Conservation (phyloP, 129 eudicot species). For the Centaurea solstitialis region DNA sequence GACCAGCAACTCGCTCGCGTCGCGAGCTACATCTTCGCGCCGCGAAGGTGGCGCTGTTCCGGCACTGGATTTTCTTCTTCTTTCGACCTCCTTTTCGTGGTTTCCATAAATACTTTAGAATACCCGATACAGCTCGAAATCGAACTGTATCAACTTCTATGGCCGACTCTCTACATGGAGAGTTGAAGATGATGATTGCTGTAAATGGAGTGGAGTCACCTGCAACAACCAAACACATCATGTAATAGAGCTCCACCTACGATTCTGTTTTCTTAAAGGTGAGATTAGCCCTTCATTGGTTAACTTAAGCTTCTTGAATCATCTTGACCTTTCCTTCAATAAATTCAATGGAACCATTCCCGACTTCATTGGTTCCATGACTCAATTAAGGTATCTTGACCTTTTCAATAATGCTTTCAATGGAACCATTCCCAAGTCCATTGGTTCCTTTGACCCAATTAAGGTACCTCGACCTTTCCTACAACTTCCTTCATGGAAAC, state of each 20-base stretch:
- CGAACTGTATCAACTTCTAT: too few relatives aligned
- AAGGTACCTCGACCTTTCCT: neutral
- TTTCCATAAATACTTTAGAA: too few relatives aligned
- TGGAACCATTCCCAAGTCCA: slow-evolving; percentile 32
- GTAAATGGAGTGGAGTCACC: neutral
- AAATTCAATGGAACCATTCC: slow-evolving; percentile 7
- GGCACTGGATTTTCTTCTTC: too few relatives aligned
- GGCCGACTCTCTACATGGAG: neutral
- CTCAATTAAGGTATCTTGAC: slow-evolving; percentile 26
- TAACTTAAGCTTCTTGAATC: slow-evolving; percentile 17
- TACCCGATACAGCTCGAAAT: too few relatives aligned
- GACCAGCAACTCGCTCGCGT: too few relatives aligned
- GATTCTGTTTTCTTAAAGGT: neutral
- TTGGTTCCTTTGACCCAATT: slow-evolving; percentile 23
- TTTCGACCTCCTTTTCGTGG: too few relatives aligned
- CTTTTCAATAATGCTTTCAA: too few relatives aligned
- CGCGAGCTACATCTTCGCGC: too few relatives aligned
- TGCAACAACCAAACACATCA: slow-evolving; percentile 9
- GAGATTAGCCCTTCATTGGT: slow-evolving; percentile 32
- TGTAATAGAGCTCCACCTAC: neutral
- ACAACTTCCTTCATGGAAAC: slow-evolving; percentile 6
- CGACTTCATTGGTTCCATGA: slow-evolving; percentile 7
- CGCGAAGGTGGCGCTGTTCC: too few relatives aligned
- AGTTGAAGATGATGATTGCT: neutral
- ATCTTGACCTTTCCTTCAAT: slow-evolving; percentile 4